Conservation (phyloP, 257 asterid genomes). For the Salvia miltiorrhiza region DNA sequence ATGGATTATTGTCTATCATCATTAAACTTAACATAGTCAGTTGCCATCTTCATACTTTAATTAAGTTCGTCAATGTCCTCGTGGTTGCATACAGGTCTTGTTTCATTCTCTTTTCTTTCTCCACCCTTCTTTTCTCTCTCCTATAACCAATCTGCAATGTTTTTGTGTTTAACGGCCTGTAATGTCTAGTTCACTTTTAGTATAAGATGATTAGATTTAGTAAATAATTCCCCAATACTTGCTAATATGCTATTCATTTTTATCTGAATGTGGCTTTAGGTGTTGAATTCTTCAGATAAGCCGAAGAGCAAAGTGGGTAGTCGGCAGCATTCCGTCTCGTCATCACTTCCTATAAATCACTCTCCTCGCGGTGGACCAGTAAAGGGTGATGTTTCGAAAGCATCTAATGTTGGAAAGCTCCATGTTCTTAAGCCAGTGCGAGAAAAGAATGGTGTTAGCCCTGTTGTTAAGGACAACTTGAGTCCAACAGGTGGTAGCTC, state of each 20-base stretch:
- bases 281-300: constrained; percentile 60
- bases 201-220: constrained; percentile 3
- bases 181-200: neutral
- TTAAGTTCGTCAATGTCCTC: neutral
- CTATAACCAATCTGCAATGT: neutral
- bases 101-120: no score
- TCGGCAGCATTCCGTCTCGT: constrained; percentile 45
- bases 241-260: constrained; percentile 14
- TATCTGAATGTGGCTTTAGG: constrained; percentile 39
- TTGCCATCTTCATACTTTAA: neutral
- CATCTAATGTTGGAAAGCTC: constrained; percentile 61
- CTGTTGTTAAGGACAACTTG: constrained; percentile 43
- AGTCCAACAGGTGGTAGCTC: constrained; percentile 43
- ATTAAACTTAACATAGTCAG: neutral
- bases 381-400: constrained; percentile 49
- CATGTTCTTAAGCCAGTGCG: constrained; percentile 68
- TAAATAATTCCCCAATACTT: neutral
- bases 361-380: constrained; percentile 53
- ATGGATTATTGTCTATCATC: neutral
- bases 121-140: no score
- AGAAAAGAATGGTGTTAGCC: constrained; percentile 55
- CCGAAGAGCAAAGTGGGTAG: constrained; percentile 56
- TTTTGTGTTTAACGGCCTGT: neutral
- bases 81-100: neutral
- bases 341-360: constrained; percentile 43